phyloP scores from a whole-genome alignment of 306 rosid species.

The Lagenaria siceraria region DNA sequence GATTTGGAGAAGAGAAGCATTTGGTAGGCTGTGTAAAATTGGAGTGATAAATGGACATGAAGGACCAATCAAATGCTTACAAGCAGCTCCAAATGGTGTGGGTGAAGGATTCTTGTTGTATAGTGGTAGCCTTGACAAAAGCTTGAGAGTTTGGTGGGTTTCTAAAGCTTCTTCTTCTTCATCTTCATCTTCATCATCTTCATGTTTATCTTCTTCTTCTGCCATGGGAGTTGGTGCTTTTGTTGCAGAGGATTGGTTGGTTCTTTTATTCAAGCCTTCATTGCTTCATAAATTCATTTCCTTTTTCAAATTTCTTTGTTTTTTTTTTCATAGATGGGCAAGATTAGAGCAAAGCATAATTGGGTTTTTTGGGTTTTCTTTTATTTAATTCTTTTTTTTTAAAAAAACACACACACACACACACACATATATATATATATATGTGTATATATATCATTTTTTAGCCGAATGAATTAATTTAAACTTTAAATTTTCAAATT shows the following conservation, averaged over 20 bases:
- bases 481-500: too few species aligned
- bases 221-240: background rate
- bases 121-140: conserved; percentile 86
- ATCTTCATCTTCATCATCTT: background rate
- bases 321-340: background rate
- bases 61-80: conserved; percentile 92
- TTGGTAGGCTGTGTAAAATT: conserved; percentile 55
- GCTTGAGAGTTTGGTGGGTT: conserved; percentile 98
- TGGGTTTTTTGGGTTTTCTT: background rate
- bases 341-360: background rate
- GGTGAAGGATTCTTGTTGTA: conserved; percentile 74
- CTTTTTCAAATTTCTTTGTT: background rate
- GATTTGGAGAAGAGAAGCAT: conserved; percentile 66
- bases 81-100: conserved; percentile 42
- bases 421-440: too few species aligned
- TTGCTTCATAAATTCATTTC: background rate
- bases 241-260: conserved; percentile 1
- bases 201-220: background rate
- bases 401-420: too few species aligned
- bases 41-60: conserved; percentile 60
- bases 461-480: too few species aligned
- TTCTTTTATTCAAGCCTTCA: conserved; percentile 1
- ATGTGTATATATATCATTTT: too few species aligned
- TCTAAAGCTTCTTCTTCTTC: conserved; percentile 7
- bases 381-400: background rate